Evolutionary conservation across 805 yeast genomes (phyloP).

Genomic region (Cephaloascus albidus): DNA sequence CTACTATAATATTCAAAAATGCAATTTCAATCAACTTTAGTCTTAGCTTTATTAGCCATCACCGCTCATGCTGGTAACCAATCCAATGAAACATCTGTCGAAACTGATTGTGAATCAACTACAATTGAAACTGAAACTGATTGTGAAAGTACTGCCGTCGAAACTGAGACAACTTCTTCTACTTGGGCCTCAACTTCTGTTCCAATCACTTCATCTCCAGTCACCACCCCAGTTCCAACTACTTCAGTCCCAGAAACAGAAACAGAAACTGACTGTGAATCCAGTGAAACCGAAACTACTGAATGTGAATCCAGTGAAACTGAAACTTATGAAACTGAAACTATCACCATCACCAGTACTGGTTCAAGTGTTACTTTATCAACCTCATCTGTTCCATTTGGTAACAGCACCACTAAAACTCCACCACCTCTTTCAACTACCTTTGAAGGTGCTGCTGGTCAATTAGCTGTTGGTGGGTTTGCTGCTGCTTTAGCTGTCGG

Average conservation of each 20-base stretch:
- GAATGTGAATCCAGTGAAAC: neutral
- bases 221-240: no score
- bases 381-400: neutral
- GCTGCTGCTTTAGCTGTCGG: neutral
- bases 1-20: no score
- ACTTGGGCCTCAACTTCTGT: neutral
- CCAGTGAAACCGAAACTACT: neutral
- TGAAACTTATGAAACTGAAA: neutral
- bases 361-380: no score
- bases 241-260: neutral
- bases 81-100: neutral
- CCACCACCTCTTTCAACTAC: neutral
- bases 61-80: neutral
- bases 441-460: neutral
- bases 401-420: neutral
- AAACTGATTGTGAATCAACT: neutral
- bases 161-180: neutral
- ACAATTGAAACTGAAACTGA: neutral
- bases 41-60: neutral
- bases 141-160: neutral
- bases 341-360: neutral
- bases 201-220: neutral
- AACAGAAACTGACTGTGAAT: neutral
- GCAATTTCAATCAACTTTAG: neutral
- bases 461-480: neutral